phyloP scores from a whole-genome alignment of 2,329 filamentous ascomycete genomes.

The Cylindrodendrum hubeiense region DNA sequence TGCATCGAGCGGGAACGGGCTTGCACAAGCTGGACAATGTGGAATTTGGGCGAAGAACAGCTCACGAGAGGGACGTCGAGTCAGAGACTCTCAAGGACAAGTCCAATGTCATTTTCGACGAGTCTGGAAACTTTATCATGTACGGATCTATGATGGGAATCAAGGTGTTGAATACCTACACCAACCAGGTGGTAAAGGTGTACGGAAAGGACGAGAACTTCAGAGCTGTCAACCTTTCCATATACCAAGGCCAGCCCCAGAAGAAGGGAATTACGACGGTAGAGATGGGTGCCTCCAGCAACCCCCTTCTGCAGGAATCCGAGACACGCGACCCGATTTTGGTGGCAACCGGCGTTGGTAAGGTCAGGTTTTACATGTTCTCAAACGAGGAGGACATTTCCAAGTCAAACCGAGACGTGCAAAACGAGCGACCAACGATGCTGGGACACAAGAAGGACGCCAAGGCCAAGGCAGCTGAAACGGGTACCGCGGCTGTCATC shows the following conservation, averaged over 20 bases:
- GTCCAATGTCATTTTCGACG: slow-evolving; percentile 92
- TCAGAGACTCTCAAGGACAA: slow-evolving; percentile 74
- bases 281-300: slow-evolving; percentile 95
- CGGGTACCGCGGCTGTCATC: slow-evolving; percentile 83
- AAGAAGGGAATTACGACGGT: slow-evolving; percentile 95
- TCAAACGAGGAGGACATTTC: slow-evolving; percentile 88
- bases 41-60: slow-evolving; percentile 90
- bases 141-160: slow-evolving; percentile 93
- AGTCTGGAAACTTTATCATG: slow-evolving; percentile 93
- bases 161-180: slow-evolving; percentile 96
- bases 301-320: slow-evolving; percentile 92
- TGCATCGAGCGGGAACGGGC: slow-evolving; percentile 94
- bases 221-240: slow-evolving; percentile 81
- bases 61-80: slow-evolving; percentile 88
- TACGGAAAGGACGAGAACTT: slow-evolving; percentile 93
- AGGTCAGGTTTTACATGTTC: slow-evolving; percentile 97
- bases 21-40: slow-evolving; percentile 86
- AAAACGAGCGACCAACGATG: slow-evolving; percentile 90
- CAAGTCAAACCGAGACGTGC: slow-evolving; percentile 88
- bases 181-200: slow-evolving; percentile 90
- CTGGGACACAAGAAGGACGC: slow-evolving; percentile 68
- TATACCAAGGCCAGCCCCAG: slow-evolving; percentile 96
- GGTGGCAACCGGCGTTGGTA: slow-evolving; percentile 84
- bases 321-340: slow-evolving; percentile 92
- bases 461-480: slow-evolving; percentile 71